Evolutionary conservation across 2,329 filamentous ascomycete genomes (phyloP).

Genomic region (Aureobasidium sp.): DNA sequence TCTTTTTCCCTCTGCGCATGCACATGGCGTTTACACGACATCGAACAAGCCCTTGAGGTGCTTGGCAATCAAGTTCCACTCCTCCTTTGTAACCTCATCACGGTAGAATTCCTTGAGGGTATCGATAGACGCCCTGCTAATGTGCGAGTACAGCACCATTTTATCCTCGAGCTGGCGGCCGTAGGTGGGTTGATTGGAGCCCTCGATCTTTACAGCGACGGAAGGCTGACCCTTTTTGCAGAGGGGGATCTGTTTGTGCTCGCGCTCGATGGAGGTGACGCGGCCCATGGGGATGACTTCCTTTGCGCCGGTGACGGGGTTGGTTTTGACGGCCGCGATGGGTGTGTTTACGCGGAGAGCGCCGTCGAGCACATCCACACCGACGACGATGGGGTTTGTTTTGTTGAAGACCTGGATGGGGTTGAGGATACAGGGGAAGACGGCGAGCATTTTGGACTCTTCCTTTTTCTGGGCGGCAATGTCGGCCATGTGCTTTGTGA

Average conservation of each 20-base stretch:
- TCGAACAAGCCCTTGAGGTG: slow-evolving; percentile 83
- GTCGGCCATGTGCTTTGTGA: slow-evolving; percentile 87
- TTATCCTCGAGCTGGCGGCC: slow-evolving; percentile 90
- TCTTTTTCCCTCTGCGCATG: too few species aligned
- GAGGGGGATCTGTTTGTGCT: slow-evolving; percentile 86
- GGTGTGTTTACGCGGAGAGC: slow-evolving; percentile 80
- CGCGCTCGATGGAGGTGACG: slow-evolving; percentile 95
- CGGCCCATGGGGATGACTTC: slow-evolving; percentile 78
- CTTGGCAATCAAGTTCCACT: slow-evolving; percentile 92
- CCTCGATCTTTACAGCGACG: slow-evolving; percentile 96
- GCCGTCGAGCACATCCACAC: slow-evolving; percentile 91
- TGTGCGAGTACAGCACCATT: slow-evolving; percentile 77
- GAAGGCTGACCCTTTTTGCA: slow-evolving; percentile 97
- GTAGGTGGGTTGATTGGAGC: slow-evolving; percentile 82
- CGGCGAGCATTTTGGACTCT: slow-evolving; percentile 86
- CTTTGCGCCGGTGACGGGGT: slow-evolving; percentile 68
- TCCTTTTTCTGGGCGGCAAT: slow-evolving; percentile 89
- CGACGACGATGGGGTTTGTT: slow-evolving; percentile 87
- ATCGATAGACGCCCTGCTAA: slow-evolving; percentile 84
- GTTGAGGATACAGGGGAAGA: slow-evolving; percentile 89
- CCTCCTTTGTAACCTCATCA: slow-evolving; percentile 76
- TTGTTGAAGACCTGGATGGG: slow-evolving; percentile 98
- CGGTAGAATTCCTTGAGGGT: slow-evolving; percentile 94
- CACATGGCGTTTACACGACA: slow-evolving; percentile 48
- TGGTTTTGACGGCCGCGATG: slow-evolving; percentile 76